Conservation (phyloP, 2,329 filamentous ascomycete genomes). For the Tolypocladium amazonense region DNA sequence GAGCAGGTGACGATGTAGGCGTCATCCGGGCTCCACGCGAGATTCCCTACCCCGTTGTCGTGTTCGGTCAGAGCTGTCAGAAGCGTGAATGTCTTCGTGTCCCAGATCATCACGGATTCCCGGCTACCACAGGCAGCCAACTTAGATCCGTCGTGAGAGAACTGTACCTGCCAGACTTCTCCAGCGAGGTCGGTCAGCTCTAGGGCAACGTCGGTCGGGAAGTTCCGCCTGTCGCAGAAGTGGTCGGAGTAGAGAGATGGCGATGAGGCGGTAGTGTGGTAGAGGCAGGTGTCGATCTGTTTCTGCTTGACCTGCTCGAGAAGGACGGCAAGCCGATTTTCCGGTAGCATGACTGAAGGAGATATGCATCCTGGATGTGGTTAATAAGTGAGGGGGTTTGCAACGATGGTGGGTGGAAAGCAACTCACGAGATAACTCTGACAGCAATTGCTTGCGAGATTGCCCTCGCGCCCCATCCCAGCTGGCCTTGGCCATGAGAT, state of each 20-base stretch:
- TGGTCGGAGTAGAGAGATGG: slow-evolving; percentile 89
- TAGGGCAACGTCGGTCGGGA: slow-evolving; percentile 61
- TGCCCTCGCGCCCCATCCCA: slow-evolving; percentile 76
- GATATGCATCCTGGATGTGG: slow-evolving; percentile 65
- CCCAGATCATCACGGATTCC: slow-evolving; percentile 69
- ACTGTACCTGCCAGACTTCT: slow-evolving; percentile 87
- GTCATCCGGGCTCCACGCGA: slow-evolving; percentile 90
- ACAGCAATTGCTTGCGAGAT: slow-evolving; percentile 66
- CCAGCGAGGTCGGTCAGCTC: slow-evolving; percentile 65
- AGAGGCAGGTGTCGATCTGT: slow-evolving; percentile 76
- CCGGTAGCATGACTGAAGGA: slow-evolving; percentile 92
- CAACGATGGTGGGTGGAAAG: not conserved
- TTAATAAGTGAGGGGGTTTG: slow-evolving; percentile 10
- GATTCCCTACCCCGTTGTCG: slow-evolving; percentile 60
- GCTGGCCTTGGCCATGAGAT: slow-evolving; percentile 63
- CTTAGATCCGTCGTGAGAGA: slow-evolving; percentile 76
- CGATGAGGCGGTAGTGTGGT: slow-evolving; percentile 69
- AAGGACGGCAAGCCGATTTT: slow-evolving; percentile 73
- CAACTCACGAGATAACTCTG: slow-evolving; percentile 65
- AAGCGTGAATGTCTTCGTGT: slow-evolving; percentile 58
- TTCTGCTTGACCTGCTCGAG: slow-evolving; percentile 74
- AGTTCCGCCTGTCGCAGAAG: slow-evolving; percentile 66
- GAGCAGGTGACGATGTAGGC: slow-evolving; percentile 76
- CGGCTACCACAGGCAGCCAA: slow-evolving; percentile 76
- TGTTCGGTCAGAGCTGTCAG: slow-evolving; percentile 56